Conservation (phyloP, 2,329 filamentous ascomycete species). For the Xylaria sp. region DNA sequence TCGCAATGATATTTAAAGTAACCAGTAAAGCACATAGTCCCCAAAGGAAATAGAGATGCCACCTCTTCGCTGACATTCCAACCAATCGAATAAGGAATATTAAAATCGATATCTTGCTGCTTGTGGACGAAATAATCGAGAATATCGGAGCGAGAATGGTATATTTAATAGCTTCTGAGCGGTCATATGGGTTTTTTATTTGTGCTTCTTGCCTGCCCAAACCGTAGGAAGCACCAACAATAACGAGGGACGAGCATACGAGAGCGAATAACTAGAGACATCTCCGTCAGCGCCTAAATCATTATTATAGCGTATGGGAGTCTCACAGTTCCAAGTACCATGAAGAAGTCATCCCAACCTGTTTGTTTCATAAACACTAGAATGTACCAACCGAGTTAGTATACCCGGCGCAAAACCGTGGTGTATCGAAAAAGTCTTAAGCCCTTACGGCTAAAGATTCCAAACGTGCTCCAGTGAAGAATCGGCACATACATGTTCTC, state of each 20-base stretch:
- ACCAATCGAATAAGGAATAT: slow-evolving; percentile 27
- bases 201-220: slow-evolving; percentile 15
- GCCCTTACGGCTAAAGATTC: neutral
- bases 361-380: slow-evolving; percentile 25
- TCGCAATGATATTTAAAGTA: slow-evolving; percentile 14
- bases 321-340: slow-evolving; percentile 26
- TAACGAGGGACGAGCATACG: slow-evolving; percentile 22
- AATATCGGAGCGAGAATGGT: slow-evolving; percentile 16
- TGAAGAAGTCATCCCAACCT: slow-evolving; percentile 33
- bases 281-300: neutral
- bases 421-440: neutral
- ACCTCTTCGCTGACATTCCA: slow-evolving; percentile 22
- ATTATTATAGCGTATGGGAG: no score
- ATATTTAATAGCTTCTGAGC: slow-evolving; percentile 25
- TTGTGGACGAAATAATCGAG: slow-evolving; percentile 22
- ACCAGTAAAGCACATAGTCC: slow-evolving; percentile 12
- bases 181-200: slow-evolving; percentile 15
- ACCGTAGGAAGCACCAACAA: slow-evolving; percentile 14
- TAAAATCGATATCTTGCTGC: slow-evolving; percentile 27
- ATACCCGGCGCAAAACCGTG: neutral
- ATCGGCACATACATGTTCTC: slow-evolving; percentile 20
- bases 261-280: slow-evolving; percentile 10
- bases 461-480: neutral
- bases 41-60: slow-evolving; percentile 24
- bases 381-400: neutral